Evolutionary conservation across 345 rosid species (phyloP), one percentile per base, ranked within the genome.

Genomic region (Bruguiera parviflora): DNA sequence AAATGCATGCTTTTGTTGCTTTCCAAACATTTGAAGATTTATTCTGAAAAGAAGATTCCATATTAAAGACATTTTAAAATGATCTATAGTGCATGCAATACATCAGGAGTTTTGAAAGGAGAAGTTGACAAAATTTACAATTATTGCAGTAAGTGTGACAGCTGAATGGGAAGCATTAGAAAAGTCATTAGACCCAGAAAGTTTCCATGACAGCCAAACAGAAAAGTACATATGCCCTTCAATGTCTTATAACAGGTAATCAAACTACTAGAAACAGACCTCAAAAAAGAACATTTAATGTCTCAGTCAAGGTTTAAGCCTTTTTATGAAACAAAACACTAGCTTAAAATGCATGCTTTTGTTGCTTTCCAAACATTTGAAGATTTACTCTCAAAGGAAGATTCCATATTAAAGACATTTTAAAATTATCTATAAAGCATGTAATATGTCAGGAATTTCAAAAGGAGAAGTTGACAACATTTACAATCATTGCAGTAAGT

Each of bases 361-460:
- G 98, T 92, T 24, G 99, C 94, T 84, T 89, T 92, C 20, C 98
- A 92, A 77, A 92, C 97, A 78, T 96, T 97, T 58, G 27, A 81
- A 51, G 96, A 92, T 82, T 96, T 92, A 79, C 90, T 98, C 97
- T 96, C 82, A 61, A 15, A 39, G 10, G 10, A 37, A 37, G 15
- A 37, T 8, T 37, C 46, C 46, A 37, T 8, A 37, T 3, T 37
- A 37, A 3, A 37, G 15, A 10, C 46, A 10, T 3, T 2, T 39
- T 39, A 2, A 39, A 39, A 39, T 3, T 4, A 39, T 3, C 13
- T 39, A 0, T 39, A 39, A 5, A 10, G 46, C 46, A 33, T 39
- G 10, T 39, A 39, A 39, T 9, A 15, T 2, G 5, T 10, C 46
- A 62, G 43, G 58, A 71, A 29, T 20, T 10, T 53, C 0, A 6